Base-by-base conservation (phyloP, 257 asterid species). In the Parsonsia alboflavescens region DNA sequence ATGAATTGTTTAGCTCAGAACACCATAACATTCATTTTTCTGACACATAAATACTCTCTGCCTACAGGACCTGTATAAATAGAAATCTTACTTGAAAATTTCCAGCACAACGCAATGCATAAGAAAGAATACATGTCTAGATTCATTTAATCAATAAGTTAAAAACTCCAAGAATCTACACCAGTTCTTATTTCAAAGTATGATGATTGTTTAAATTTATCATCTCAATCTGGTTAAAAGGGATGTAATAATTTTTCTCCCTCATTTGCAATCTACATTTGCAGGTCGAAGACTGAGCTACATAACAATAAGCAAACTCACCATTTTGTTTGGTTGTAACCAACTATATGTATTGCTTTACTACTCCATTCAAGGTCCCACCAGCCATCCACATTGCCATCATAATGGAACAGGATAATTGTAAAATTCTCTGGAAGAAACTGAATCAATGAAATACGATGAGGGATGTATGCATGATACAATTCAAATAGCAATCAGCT, bases 291-390 rank as follows among this genome's bases (percentile, higher is more conserved):
- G 57, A 74, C 30, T 74, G 11, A 45, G 24, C 19, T 26, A 61
- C 36, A 21, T 63, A 19, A 24, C n/a, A 57, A 19, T n/a, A 48
- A 76, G 54, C 33, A 33, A 62, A 58, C 84, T 79, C 81, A 92
- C 99, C 99, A 95, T 85, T 95, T 95, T 61, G 99, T 95, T 86
- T 95, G 99, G 86, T 89, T 89, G 77, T 77, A 91, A 75, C 94
- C 98, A 63, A 90, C 96, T 77, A 95, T 85, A 82, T 95, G 99
- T 81, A 87, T 76, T 83, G 97, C 96, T 75, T 86, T 89, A 79
- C 77, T 85, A 82, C 97, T 90, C 99, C 99, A 95, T 71, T 83
- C 85, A 79, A 92, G 83, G 78, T 90, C 90, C 80, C 85, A 78
- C 99, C 99, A 95, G 58, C 90, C 99, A 81, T 92, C 89, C 89